phyloP scores from a whole-genome alignment of 2,329 filamentous ascomycete species.

The Tolypocladium sp. region DNA sequence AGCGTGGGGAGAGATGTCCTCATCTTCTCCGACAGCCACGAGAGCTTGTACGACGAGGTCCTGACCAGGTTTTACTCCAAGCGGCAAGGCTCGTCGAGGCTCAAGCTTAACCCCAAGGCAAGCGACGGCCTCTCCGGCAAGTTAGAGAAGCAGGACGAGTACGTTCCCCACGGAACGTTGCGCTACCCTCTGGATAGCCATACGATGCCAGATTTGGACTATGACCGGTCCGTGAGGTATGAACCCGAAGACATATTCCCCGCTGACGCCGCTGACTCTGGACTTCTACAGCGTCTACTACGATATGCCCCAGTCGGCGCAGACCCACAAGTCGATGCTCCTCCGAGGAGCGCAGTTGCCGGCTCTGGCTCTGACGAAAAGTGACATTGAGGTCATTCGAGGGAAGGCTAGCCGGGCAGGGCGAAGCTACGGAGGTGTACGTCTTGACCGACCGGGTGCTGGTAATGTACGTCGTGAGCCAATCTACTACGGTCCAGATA shows the following conservation, averaged over 20 bases:
- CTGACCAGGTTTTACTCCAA: conserved; percentile 86
- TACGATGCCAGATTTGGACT: conserved; percentile 67
- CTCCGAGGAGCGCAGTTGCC: conserved; percentile 73
- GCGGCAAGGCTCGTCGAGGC: conserved; percentile 57
- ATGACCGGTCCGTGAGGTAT: conserved; percentile 79
- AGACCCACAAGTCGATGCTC: conserved; percentile 88
- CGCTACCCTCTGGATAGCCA: conserved; percentile 65
- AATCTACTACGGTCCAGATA: conserved; percentile 17
- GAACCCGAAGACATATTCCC: conserved; percentile 12
- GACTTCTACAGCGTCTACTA: conserved; percentile 61
- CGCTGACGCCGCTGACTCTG: not conserved
- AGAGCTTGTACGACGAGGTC: conserved; percentile 73
- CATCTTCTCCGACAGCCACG: conserved; percentile 74
- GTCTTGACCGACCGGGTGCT: conserved; percentile 11
- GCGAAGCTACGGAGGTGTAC: conserved; percentile 16
- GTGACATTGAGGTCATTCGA: conserved; percentile 66
- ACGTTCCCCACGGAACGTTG: conserved; percentile 77
- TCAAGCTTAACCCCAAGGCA: conserved; percentile 64
- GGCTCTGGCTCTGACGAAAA: conserved; percentile 60
- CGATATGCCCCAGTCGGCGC: conserved; percentile 62
- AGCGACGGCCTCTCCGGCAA: conserved; percentile 74
- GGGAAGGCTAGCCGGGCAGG: conserved; percentile 49
- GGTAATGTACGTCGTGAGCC: conserved; percentile 12
- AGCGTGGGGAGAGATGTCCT: conserved; percentile 71
- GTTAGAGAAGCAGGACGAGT: conserved; percentile 72